Evolutionary conservation across 305 asterid species (phyloP).

Genomic region (Solanum aculeatissimum): DNA sequence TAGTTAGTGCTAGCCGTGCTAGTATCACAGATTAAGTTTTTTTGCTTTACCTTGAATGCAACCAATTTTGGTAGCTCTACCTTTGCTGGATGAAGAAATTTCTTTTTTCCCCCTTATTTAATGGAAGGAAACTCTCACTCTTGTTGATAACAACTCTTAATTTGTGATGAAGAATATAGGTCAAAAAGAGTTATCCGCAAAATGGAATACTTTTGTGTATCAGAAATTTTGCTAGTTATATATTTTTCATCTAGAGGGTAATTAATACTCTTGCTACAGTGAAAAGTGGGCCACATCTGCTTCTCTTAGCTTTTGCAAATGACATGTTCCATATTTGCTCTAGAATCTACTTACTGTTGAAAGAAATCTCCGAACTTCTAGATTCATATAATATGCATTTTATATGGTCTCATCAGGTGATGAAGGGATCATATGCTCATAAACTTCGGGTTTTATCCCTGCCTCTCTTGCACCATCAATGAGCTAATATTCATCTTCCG

Average conservation of each 20-base stretch:
- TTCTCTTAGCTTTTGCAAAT: background rate
- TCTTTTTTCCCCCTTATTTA: background rate
- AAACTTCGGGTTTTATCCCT: background rate
- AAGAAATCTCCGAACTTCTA: background rate
- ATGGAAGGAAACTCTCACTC: background rate
- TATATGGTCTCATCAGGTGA: background rate
- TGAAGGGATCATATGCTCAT: background rate
- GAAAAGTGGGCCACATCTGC: background rate
- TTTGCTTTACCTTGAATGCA: background rate
- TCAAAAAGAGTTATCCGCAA: background rate
- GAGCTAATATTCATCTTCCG: background rate
- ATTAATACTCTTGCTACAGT: background rate
- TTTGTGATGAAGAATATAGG: background rate
- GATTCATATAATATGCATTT: background rate
- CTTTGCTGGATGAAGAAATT: background rate
- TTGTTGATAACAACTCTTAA: background rate
- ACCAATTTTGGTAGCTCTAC: background rate
- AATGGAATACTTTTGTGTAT: background rate
- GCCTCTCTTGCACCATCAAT: background rate
- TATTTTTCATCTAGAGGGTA: background rate
- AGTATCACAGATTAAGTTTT: background rate
- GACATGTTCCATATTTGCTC: background rate
- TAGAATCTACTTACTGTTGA: background rate
- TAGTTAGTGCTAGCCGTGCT: too few relatives aligned
- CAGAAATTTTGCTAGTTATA: background rate